A percentile compares a stretch with the other conserved stretches of the same genome.
Conservation (phyloP, 495 filamentous ascomycete genomes). For the Jackrogersella multiformis region DNA sequence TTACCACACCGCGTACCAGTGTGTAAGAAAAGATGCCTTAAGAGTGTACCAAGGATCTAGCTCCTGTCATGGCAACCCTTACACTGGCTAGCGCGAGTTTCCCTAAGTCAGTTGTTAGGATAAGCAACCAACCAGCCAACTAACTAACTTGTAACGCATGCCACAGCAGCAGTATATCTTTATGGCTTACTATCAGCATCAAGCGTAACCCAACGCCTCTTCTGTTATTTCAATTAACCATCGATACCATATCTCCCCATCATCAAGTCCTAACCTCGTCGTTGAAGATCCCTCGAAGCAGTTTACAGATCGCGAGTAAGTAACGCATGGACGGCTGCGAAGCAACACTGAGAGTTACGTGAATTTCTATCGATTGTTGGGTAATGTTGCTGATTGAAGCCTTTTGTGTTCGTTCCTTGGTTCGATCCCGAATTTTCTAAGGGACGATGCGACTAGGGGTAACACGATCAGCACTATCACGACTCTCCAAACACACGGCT, state of each 20-base stretch:
- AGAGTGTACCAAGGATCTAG: constrained; percentile 1
- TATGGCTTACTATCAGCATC: constrained; percentile 40
- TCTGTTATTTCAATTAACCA: not conserved
- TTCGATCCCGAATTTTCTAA: not conserved
- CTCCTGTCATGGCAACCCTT: not conserved
- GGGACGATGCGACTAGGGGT: constrained; percentile 16
- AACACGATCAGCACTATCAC: constrained; percentile 12
- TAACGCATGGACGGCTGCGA: constrained; percentile 31
- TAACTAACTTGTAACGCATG: constrained; percentile 10
- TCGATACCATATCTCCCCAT: not conserved
- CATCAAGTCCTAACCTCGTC: not conserved
- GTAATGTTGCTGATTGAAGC: not conserved
- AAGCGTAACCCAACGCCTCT: constrained; percentile 1
- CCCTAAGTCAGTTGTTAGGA: not conserved
- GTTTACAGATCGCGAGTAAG: constrained; percentile 5
- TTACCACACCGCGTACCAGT: constrained; percentile 6
- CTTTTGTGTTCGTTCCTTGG: constrained; percentile 1
- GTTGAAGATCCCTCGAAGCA: not conserved
- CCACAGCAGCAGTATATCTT: not conserved
- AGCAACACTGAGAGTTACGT: constrained; percentile 12
- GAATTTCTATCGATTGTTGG: not conserved
- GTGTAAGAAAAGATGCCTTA: not conserved
- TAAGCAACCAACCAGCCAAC: constrained; percentile 3
- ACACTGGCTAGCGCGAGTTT: constrained; percentile 1
- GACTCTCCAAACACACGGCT: not conserved